These are phyloP conservation scores for Reutealis trisperma DNA, from an alignment of 345 rosid species.

Conservation along the genomic window DNA sequence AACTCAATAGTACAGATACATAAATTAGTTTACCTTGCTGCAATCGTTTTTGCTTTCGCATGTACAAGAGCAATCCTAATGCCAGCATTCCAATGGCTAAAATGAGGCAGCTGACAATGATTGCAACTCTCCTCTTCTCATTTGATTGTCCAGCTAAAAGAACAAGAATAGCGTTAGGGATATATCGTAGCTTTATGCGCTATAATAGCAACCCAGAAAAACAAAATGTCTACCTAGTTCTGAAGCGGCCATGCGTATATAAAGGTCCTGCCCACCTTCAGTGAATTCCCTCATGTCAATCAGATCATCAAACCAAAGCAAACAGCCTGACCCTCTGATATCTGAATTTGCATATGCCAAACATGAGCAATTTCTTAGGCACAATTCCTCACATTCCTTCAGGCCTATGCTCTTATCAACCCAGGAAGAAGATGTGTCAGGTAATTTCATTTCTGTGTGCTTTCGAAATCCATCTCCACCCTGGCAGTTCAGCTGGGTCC, in stretches of 20 bases:
- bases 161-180: not conserved
- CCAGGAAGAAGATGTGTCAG: slow-evolving; percentile 27
- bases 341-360: slow-evolving; percentile 25
- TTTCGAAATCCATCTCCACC: slow-evolving; percentile 18
- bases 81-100: not conserved
- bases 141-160: not conserved
- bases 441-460: slow-evolving; percentile 11
- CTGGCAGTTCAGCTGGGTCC: not conserved
- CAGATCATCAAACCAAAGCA: slow-evolving; percentile 25
- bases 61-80: slow-evolving; percentile 9
- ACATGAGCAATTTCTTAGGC: slow-evolving; percentile 27
- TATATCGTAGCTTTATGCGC: not conserved
- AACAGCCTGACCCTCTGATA: slow-evolving; percentile 25
- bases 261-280: slow-evolving; percentile 22
- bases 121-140: not conserved
- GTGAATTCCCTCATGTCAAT: slow-evolving; percentile 21
- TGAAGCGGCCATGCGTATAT: slow-evolving; percentile 24
- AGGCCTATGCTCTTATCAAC: slow-evolving; percentile 4
- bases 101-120: slow-evolving; percentile 6
- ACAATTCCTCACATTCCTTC: slow-evolving; percentile 17
- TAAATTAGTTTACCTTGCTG: slow-evolving; percentile 13
- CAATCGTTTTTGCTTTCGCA: not conserved
- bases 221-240: slow-evolving; percentile 14
- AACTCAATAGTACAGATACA: not conserved
- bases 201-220: not conserved